A percentile compares a stretch with the other conserved stretches of the same genome.
Evolutionary conservation across 352 stramenopile genomes (phyloP).

Genomic region (Aphanomyces astaci): DNA sequence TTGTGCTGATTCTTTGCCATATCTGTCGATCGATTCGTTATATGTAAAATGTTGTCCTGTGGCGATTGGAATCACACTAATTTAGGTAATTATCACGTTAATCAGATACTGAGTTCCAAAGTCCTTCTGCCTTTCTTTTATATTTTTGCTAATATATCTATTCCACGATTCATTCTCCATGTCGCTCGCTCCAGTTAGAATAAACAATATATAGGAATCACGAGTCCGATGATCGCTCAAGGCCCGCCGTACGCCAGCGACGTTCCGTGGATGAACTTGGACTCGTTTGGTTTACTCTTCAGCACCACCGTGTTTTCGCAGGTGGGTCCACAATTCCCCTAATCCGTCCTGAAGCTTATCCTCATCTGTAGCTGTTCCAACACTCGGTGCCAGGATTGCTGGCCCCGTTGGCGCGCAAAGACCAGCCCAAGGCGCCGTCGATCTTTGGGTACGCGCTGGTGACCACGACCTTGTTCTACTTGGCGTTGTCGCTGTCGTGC

Average conservation of each 20-base stretch:
- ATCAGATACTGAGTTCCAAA: too few species aligned
- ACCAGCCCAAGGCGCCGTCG: constrained; percentile 47
- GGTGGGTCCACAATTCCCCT: neutral
- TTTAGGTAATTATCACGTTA: too few species aligned
- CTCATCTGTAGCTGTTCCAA: constrained; percentile 69
- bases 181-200: too few species aligned
- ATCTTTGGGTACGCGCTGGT: constrained; percentile 76
- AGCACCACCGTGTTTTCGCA: constrained; percentile 84
- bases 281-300: constrained; percentile 86
- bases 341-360: too few species aligned
- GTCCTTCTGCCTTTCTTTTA: too few species aligned
- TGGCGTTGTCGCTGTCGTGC: constrained; percentile 61
- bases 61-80: too few species aligned
- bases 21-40: too few species aligned
- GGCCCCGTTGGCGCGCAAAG: constrained; percentile 47
- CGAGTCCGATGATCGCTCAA: constrained; percentile 8
- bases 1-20: too few species aligned
- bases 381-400: constrained; percentile 84
- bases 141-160: too few species aligned
- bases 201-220: too few species aligned
- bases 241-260: constrained; percentile 45
- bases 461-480: constrained; percentile 82
- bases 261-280: constrained; percentile 51
- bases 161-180: too few species aligned
- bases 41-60: too few species aligned